Evolutionary conservation across 1,139 yeast genomes (phyloP).

Genomic region (Yamadazyma epiphylla): DNA sequence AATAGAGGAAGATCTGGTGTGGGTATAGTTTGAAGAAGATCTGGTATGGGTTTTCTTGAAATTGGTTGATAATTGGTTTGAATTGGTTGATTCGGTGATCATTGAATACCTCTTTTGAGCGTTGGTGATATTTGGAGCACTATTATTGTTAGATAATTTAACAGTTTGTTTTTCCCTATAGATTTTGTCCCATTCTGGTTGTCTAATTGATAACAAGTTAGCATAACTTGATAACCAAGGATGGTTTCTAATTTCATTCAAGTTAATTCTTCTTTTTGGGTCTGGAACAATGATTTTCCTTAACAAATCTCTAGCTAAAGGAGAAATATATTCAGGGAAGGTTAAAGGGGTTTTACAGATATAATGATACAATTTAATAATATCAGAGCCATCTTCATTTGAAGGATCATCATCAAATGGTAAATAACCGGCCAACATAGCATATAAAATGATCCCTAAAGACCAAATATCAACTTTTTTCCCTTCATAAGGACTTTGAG

Average conservation of each 20-base stretch:
- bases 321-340: slow-evolving; percentile 90
- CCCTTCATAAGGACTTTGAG: slow-evolving; percentile 87
- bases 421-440: slow-evolving; percentile 94
- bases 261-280: slow-evolving; percentile 72
- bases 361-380: slow-evolving; percentile 84
- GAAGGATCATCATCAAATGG: slow-evolving; percentile 98
- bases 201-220: slow-evolving; percentile 76
- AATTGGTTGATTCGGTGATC: slow-evolving; percentile 42
- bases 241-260: slow-evolving; percentile 72
- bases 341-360: slow-evolving; percentile 89
- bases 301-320: slow-evolving; percentile 86
- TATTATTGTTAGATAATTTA: slow-evolving; percentile 8
- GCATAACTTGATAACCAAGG: slow-evolving; percentile 85
- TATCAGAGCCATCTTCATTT: slow-evolving; percentile 94
- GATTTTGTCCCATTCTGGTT: slow-evolving; percentile 82
- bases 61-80: slow-evolving; percentile 16
- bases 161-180: slow-evolving; percentile 29
- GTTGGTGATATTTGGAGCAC: slow-evolving; percentile 6
- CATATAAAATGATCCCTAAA: slow-evolving; percentile 89
- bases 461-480: slow-evolving; percentile 96
- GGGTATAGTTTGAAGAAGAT: slow-evolving; percentile 33
- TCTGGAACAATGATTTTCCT: slow-evolving; percentile 82
- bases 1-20: slow-evolving; percentile 33
- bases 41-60: slow-evolving; percentile 23
- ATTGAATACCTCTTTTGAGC: slow-evolving; percentile 41